These are phyloP conservation scores for Sarcodon aspratus DNA, from an alignment of 768 basidiomycete genomes.

Conservation along the genomic window DNA sequence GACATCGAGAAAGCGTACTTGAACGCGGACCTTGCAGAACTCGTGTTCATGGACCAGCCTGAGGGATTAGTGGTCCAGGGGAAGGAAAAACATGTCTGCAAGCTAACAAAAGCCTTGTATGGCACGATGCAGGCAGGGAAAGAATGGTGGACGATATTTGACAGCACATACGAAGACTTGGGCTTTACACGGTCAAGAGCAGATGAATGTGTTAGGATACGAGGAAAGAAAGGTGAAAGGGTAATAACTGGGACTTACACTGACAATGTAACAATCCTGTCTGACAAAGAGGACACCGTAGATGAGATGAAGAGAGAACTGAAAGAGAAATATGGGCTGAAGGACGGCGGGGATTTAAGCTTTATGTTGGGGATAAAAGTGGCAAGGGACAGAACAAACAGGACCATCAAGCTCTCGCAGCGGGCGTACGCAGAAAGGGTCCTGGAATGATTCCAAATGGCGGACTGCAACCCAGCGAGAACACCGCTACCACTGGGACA, in stretches of 20 bases:
- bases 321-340: too few relatives aligned
- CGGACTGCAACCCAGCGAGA: conserved; percentile 13
- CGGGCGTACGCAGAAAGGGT: conserved; percentile 19
- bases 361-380: conserved; percentile 10
- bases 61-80: too few relatives aligned
- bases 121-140: conserved; percentile 15
- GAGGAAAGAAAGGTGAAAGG: too few relatives aligned
- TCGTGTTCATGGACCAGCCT: neutral
- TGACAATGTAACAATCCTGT: too few relatives aligned
- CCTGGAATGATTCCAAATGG: conserved; percentile 13
- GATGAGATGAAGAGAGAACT: too few relatives aligned
- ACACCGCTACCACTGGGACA: conserved; percentile 16
- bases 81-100: conserved; percentile 6
- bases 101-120: conserved; percentile 12
- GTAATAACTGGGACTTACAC: too few relatives aligned
- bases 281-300: too few relatives aligned
- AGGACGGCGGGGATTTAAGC: too few relatives aligned
- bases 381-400: conserved; percentile 1
- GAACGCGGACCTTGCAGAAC: conserved; percentile 9
- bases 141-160: conserved; percentile 4
- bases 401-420: conserved; percentile 20
- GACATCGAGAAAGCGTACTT: conserved; percentile 22
- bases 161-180: neutral
- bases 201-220: neutral
- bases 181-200: neutral